Percentiles rank a stretch among this genome's conserved stretches.
phyloP scores from a whole-genome alignment of 345 rosid genomes.

The Salix suchowensis region DNA sequence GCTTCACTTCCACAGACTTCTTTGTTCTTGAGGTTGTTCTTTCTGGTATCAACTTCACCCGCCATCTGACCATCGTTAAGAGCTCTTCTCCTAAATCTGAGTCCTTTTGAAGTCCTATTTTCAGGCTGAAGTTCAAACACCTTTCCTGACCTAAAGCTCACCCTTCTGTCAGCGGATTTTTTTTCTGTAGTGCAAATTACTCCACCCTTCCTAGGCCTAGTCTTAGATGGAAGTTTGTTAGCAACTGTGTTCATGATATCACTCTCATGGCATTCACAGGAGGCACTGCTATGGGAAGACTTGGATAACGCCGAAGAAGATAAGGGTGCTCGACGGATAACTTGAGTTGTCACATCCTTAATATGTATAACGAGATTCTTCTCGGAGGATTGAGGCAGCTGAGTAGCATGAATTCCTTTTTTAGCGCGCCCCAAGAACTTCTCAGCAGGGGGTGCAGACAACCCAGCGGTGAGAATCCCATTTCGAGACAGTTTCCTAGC shows the following conservation, averaged over 20 bases:
- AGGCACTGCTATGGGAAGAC: not conserved
- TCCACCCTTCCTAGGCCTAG: constrained; percentile 28
- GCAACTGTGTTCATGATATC: constrained; percentile 6
- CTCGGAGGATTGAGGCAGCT: constrained; percentile 8
- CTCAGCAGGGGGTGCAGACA: constrained; percentile 5
- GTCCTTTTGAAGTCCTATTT: constrained; percentile 6
- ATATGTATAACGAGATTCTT: constrained; percentile 14
- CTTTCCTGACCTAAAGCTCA: constrained; percentile 10
- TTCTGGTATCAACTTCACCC: not conserved
- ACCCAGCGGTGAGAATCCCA: not conserved
- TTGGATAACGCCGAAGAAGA: constrained; percentile 2
- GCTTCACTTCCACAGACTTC: not conserved
- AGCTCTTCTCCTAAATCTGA: constrained; percentile 7
- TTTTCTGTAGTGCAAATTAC: constrained; percentile 18
- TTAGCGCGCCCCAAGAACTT: constrained; percentile 22
- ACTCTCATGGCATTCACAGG: constrained; percentile 15
- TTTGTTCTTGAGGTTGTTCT: not conserved
- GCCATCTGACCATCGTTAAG: not conserved
- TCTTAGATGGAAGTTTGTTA: constrained; percentile 13
- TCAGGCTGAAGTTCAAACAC: constrained; percentile 6
- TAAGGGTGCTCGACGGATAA: not conserved
- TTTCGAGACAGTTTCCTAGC: not conserved
- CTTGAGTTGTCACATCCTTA: not conserved
- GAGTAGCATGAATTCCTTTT: constrained; percentile 16
- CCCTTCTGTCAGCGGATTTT: constrained; percentile 9